A percentile compares a stretch with the other conserved stretches of the same genome.
Evolutionary conservation across 179 eudicot genomes (phyloP).

Genomic region (Amaranthus tricolor): DNA sequence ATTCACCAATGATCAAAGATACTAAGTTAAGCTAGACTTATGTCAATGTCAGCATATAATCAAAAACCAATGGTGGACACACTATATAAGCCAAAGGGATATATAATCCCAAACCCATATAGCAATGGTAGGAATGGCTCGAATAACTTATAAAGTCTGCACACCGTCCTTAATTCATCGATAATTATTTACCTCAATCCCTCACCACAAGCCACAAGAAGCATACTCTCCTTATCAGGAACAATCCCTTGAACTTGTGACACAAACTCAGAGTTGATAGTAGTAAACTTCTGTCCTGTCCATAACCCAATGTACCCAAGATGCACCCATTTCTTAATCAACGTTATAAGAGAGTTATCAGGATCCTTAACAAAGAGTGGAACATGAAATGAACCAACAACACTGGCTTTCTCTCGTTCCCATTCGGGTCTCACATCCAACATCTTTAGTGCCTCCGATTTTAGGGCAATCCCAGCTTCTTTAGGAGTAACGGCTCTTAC

Average conservation of each 20-base stretch:
- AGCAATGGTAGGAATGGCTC: too few species aligned
- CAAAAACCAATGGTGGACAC: too few species aligned
- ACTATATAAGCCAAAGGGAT: too few species aligned
- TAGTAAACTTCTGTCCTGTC: conserved; percentile 87
- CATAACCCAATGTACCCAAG: conserved; percentile 92
- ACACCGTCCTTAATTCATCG: too few species aligned
- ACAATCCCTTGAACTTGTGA: conserved; percentile 46
- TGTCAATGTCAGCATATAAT: too few species aligned
- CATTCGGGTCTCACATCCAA: conserved; percentile 82
- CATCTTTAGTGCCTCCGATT: conserved; percentile 51
- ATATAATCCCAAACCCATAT: too few species aligned
- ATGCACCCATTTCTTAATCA: conserved; percentile 92
- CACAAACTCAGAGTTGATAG: conserved; percentile 69
- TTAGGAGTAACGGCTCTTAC: conserved; percentile 52
- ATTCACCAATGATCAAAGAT: too few species aligned
- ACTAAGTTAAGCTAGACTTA: too few species aligned
- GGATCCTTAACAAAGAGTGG: conserved; percentile 70
- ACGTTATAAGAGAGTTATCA: conserved; percentile 58
- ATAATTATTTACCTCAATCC: conserved; percentile 62
- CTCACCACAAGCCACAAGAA: conserved; percentile 91
- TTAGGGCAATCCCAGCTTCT: conserved; percentile 54
- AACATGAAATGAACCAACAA: conserved; percentile 71
- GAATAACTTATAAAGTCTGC: too few species aligned
- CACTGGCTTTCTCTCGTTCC: conserved; percentile 84
- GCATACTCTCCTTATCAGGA: conserved; percentile 60